Evolutionary conservation across 1,284 basidiomycete species (phyloP).

Genomic region (Ganoderma lingzhi): DNA sequence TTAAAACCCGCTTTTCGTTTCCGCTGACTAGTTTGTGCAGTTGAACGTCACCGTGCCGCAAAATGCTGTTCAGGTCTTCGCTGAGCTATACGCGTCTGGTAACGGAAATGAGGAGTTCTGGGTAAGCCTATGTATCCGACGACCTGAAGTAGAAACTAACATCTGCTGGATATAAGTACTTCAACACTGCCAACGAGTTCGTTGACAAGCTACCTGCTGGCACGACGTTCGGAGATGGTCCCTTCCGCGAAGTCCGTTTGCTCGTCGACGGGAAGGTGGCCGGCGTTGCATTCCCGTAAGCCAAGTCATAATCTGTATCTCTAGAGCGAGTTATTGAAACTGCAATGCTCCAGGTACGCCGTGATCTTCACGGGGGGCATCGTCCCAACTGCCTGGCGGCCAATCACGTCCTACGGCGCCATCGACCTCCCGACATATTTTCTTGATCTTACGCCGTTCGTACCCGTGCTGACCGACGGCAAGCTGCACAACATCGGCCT

Average conservation of each 20-base stretch:
- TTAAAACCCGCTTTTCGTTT: neutral
- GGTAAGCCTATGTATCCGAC: constrained; percentile 49
- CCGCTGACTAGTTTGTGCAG: constrained; percentile 43
- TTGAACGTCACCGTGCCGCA: constrained; percentile 72
- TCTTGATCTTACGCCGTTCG: constrained; percentile 82
- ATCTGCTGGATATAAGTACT: constrained; percentile 60
- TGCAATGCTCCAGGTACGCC: constrained; percentile 48
- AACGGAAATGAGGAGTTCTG: constrained; percentile 82
- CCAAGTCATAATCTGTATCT: neutral
- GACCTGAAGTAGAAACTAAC: neutral
- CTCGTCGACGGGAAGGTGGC: constrained; percentile 80
- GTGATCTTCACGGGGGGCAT: constrained; percentile 87
- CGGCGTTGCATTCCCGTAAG: constrained; percentile 76
- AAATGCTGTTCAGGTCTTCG: constrained; percentile 74
- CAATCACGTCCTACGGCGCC: constrained; percentile 81
- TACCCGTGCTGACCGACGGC: constrained; percentile 75
- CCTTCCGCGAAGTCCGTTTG: constrained; percentile 83
- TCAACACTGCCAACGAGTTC: constrained; percentile 71
- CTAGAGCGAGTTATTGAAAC: neutral
- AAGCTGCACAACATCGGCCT: constrained; percentile 72
- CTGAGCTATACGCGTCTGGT: constrained; percentile 77
- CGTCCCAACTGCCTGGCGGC: constrained; percentile 79
- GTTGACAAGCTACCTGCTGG: constrained; percentile 60
- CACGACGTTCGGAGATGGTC: constrained; percentile 65
- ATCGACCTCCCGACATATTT: constrained; percentile 83